phyloP scores from a whole-genome alignment of 1,284 basidiomycete species.

The Cutaneotrichosporon mucoides region DNA sequence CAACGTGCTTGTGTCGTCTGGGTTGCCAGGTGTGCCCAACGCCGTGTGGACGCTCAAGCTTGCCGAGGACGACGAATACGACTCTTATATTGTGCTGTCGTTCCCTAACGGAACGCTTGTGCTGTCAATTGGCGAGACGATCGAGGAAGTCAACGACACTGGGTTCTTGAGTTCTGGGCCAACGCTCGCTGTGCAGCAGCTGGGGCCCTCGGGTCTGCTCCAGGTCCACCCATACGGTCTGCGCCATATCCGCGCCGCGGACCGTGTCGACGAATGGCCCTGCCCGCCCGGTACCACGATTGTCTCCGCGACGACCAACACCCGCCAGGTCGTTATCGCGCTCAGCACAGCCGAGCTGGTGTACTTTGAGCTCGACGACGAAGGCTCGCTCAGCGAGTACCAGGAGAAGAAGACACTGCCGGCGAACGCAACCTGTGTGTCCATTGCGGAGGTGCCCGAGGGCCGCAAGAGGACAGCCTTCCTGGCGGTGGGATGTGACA shows the following conservation, averaged over 20 bases:
- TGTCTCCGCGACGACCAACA: conserved; percentile 87
- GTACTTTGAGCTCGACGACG: conserved; percentile 85
- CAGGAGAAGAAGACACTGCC: conserved; percentile 96
- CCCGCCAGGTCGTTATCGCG: conserved; percentile 89
- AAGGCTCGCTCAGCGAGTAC: conserved; percentile 95
- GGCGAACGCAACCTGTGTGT: conserved; percentile 85
- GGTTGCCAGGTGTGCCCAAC: conserved; percentile 89
- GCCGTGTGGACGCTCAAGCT: conserved; percentile 94
- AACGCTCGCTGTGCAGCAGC: conserved; percentile 91
- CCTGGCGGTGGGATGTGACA: conserved; percentile 95
- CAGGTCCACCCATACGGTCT: conserved; percentile 94
- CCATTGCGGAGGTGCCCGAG: conserved; percentile 89
- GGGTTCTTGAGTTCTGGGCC: conserved; percentile 91
- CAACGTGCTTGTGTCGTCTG: conserved; percentile 85
- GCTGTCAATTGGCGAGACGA: conserved; percentile 90
- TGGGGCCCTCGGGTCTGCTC: conserved; percentile 81
- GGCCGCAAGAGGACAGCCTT: conserved; percentile 81
- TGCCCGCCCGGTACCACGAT: conserved; percentile 79
- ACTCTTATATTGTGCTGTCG: conserved; percentile 92
- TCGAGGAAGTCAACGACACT: conserved; percentile 95
- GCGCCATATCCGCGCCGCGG: conserved; percentile 81
- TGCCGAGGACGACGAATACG: conserved; percentile 77
- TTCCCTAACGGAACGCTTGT: conserved; percentile 96
- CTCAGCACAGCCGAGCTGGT: conserved; percentile 87
- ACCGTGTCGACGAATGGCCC: conserved; percentile 88